phyloP scores from a whole-genome alignment of 208 protist genomes.

The Balamuthia mandrillaris region DNA sequence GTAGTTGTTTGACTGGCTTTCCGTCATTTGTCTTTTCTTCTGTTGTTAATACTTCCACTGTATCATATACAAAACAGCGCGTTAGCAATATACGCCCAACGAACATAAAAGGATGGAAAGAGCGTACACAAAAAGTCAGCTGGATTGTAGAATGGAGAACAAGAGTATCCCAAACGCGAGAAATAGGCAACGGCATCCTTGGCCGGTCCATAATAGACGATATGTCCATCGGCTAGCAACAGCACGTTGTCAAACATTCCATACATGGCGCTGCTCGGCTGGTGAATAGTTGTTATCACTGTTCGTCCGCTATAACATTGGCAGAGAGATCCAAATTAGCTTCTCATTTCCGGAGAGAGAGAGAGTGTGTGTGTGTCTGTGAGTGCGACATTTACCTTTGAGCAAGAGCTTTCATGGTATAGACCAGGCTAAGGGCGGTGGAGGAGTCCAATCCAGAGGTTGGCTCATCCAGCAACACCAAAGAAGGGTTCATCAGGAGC shows the following conservation, averaged over 20 bases:
- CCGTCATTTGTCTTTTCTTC: too few relatives aligned
- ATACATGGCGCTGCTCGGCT: constrained; percentile 81
- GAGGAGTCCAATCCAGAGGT: constrained; percentile 78
- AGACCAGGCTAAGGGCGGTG: constrained; percentile 77
- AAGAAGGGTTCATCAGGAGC: background rate
- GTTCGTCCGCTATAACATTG: constrained; percentile 75
- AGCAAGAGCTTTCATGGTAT: constrained; percentile 75
- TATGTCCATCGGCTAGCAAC: constrained; percentile 9
- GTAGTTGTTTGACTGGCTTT: too few relatives aligned
- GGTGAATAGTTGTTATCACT: constrained; percentile 89
- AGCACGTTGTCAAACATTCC: constrained; percentile 37
- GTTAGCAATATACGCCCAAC: too few relatives aligned
- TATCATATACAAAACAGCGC: too few relatives aligned
- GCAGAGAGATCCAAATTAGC: background rate
- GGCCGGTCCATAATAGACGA: constrained; percentile 34
- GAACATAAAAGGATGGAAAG: too few relatives aligned
- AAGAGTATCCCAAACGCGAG: constrained; percentile 29
- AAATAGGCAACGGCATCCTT: constrained; percentile 38
- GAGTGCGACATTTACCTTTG: constrained; percentile 74
- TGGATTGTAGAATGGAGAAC: constrained; percentile 40
- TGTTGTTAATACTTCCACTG: too few relatives aligned
- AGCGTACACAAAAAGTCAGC: constrained; percentile 29
- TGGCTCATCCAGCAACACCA: constrained; percentile 61
- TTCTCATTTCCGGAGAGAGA: background rate
- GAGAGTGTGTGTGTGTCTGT: too few relatives aligned